Evolutionary conservation across 2,329 filamentous ascomycete species (phyloP), one percentile per base, ranked within the genome.

Genomic region (Cladosporium halotolerans): DNA sequence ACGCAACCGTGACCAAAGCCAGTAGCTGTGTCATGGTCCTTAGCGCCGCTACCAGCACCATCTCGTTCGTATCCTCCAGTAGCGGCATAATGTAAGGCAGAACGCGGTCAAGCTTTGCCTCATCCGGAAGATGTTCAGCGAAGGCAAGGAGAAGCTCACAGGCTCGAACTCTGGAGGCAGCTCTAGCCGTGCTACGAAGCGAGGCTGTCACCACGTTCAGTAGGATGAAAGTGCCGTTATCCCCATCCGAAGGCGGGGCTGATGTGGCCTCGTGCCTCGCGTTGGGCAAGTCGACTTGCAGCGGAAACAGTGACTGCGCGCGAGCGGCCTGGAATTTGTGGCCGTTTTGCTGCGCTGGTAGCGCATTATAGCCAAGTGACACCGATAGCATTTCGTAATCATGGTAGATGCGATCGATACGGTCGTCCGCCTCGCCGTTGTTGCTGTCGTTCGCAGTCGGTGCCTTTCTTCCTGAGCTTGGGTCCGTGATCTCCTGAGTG

Each of bases 321-420:
- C 71, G 2, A 77, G 79, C 8, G 82, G 75, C 3, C 74, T 70
- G 3, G 74, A 67, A 19, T 71, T 66, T 31, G 62, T 55, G 16
- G 49, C 64, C 67, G 3, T 63, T 60, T 38, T 66, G 66, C 13
- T 67, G 46, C 14, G 18, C 18, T 9, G 58, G 43, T 11, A 62
- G 28, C 39, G 77, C 77, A 41, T 83, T 76, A 56, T 89, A 89
- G 11, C 89, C 91, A 1, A 99, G 78, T 54, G 96, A 95, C 66
- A 95, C 95, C 0, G 92, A 90, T 49, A 99, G 96, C 69, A 97
- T 99, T 69, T 99, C 93, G 71, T 96, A 97, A 66, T 99, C 93
- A 61, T 88, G 83, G 65, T 88, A 97, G 1, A 99, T 85, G 41
- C 90, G 83, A 63, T 97, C 89, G 64, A 99, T 97, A 40, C 93